These are phyloP conservation scores for Paramecium pentaurelia DNA, from an alignment of 73 alveolate species.

Conservation along the genomic window DNA sequence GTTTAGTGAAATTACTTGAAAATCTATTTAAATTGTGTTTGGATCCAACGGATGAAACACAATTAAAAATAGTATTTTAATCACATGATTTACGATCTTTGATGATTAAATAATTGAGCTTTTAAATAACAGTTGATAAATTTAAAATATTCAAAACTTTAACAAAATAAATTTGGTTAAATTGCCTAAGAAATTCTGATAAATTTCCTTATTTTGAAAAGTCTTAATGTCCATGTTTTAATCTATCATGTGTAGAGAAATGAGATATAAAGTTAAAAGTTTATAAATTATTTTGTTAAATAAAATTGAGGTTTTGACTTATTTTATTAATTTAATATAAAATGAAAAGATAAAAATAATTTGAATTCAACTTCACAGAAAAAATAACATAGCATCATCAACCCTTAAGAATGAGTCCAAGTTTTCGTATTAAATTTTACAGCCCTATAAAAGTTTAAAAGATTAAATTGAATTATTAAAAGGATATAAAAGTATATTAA, in stretches of 20 bases:
- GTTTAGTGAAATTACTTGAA: not conserved
- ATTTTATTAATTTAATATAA: not conserved
- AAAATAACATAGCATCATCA: not conserved
- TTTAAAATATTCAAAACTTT: not conserved
- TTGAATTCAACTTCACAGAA: not conserved
- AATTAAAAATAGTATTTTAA: not conserved
- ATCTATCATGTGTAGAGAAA: not conserved
- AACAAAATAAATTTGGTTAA: not conserved
- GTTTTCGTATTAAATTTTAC: not conserved
- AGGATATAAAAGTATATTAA: not conserved
- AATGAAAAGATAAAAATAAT: not conserved
- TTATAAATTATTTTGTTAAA: not conserved
- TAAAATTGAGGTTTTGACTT: not conserved
- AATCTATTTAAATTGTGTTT: not conserved
- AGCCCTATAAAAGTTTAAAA: not conserved
- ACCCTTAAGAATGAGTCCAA: not conserved
- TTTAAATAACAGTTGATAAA: not conserved
- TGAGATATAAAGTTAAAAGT: not conserved
- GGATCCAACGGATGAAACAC: not conserved
- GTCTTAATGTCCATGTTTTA: not conserved
- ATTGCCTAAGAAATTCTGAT: not conserved
- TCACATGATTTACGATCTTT: not conserved
- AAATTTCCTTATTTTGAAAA: constrained; percentile 33
- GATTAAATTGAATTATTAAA: not conserved
- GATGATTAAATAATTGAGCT: not conserved